These are phyloP conservation scores for Kurtzmaniella quercitrusa DNA, from an alignment of 1,139 yeast species.

Conservation along the genomic window DNA sequence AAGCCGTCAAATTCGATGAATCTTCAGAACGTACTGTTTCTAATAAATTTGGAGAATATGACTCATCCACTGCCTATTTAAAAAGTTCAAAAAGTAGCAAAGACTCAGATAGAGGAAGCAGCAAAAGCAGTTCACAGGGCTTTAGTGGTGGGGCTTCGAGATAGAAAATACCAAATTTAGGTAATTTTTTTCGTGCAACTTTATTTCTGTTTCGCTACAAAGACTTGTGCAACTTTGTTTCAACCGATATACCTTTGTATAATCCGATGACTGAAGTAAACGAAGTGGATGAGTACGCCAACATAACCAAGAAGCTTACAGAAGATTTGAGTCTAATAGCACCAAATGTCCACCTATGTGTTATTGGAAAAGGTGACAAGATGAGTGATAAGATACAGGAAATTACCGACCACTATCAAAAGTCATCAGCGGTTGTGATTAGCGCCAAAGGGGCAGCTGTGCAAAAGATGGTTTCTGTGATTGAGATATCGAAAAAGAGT, in stretches of 20 bases:
- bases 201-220: too few relatives aligned
- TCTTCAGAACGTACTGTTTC: conserved; percentile 14
- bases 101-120: conserved; percentile 11
- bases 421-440: conserved; percentile 10
- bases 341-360: conserved; percentile 6
- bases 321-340: background rate
- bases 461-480: conserved; percentile 22
- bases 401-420: conserved; percentile 10
- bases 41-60: conserved; percentile 28
- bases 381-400: conserved; percentile 18
- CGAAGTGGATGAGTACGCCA: background rate
- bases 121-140: conserved; percentile 6
- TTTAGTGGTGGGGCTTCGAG: background rate
- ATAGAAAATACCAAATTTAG: too few relatives aligned
- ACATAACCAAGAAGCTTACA: background rate
- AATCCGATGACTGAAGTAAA: conserved; percentile 2
- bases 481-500: conserved; percentile 22
- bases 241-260: background rate
- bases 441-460: conserved; percentile 17
- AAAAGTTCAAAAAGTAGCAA: conserved; percentile 18
- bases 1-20: conserved; percentile 19
- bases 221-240: background rate
- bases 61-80: conserved; percentile 17
- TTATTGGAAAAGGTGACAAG: conserved; percentile 23
- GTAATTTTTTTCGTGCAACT: background rate